Evolutionary conservation across 495 filamentous ascomycete species (phyloP).

Genomic region (Elasticomyces elasticus): DNA sequence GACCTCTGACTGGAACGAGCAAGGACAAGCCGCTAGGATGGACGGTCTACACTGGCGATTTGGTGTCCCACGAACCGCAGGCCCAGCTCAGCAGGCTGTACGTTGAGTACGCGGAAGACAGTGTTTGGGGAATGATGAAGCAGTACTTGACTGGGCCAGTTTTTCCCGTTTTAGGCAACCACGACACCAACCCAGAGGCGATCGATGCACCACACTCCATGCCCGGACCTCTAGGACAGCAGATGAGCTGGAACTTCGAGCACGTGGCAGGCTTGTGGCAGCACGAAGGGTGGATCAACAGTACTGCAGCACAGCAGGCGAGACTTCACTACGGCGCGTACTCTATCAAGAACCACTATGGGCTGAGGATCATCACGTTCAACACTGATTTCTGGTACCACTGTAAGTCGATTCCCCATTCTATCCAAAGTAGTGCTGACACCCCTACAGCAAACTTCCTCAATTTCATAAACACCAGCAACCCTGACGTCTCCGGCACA

Average conservation of each 20-base stretch:
- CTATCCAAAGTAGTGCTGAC: not conserved
- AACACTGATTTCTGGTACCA: slow-evolving; percentile 31
- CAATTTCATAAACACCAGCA: slow-evolving; percentile 34
- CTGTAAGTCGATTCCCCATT: not conserved
- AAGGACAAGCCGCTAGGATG: slow-evolving; percentile 37
- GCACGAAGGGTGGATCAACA: slow-evolving; percentile 25
- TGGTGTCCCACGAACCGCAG: slow-evolving; percentile 45
- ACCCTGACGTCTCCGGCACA: slow-evolving; percentile 32
- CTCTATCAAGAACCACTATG: slow-evolving; percentile 25
- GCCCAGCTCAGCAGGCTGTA: slow-evolving; percentile 40
- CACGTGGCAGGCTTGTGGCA: slow-evolving; percentile 27
- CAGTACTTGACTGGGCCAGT: slow-evolving; percentile 45
- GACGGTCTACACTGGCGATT: slow-evolving; percentile 47
- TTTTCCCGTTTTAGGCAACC: slow-evolving; percentile 46
- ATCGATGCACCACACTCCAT: slow-evolving; percentile 42
- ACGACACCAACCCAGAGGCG: slow-evolving; percentile 45
- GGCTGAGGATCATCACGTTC: slow-evolving; percentile 29
- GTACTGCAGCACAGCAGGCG: slow-evolving; percentile 18
- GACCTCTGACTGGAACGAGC: slow-evolving; percentile 45
- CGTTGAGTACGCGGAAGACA: slow-evolving; percentile 41
- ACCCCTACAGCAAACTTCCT: slow-evolving; percentile 18
- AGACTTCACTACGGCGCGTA: slow-evolving; percentile 27
- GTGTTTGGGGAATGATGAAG: slow-evolving; percentile 46
- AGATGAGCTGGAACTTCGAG: slow-evolving; percentile 34
- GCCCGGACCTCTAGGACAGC: slow-evolving; percentile 43